phyloP scores from a whole-genome alignment of 2,329 filamentous ascomycete genomes.

The Lecanicillium sp. region DNA sequence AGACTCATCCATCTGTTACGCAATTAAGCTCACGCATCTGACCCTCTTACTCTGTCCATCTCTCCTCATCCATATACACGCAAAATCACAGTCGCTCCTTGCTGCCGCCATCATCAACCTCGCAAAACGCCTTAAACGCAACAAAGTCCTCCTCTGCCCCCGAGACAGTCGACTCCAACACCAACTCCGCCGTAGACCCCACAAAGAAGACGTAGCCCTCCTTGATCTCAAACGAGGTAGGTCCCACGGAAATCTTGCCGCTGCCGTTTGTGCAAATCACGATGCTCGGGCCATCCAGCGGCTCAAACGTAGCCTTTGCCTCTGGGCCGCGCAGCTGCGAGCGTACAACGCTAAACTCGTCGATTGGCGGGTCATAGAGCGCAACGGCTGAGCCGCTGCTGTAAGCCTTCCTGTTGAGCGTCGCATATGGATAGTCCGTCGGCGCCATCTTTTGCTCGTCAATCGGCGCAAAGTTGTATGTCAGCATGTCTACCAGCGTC shows the following conservation, averaged over 20 bases:
- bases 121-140: conserved; percentile 91
- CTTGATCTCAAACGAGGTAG: conserved; percentile 66
- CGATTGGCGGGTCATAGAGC: conserved; percentile 92
- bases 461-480: conserved; percentile 91
- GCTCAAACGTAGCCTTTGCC: conserved; percentile 81
- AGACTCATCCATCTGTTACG: too few species aligned
- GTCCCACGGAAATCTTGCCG: conserved; percentile 78
- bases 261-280: conserved; percentile 80
- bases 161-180: conserved; percentile 59
- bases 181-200: conserved; percentile 75
- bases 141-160: conserved; percentile 61
- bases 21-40: too few species aligned
- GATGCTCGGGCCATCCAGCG: conserved; percentile 81
- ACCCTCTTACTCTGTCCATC: too few species aligned
- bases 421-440: conserved; percentile 75
- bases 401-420: conserved; percentile 74
- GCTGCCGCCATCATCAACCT: conserved; percentile 47
- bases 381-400: conserved; percentile 62
- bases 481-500: conserved; percentile 84
- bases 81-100: conserved; percentile 20
- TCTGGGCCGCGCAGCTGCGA: conserved; percentile 62
- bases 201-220: conserved; percentile 76
- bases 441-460: conserved; percentile 90
- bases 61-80: too few species aligned
- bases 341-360: conserved; percentile 88